Percentiles rank a stretch among this genome's conserved stretches.
Conservation (phyloP, 2,329 filamentous ascomycete genomes). For the Hymenoscyphus infarciens region DNA sequence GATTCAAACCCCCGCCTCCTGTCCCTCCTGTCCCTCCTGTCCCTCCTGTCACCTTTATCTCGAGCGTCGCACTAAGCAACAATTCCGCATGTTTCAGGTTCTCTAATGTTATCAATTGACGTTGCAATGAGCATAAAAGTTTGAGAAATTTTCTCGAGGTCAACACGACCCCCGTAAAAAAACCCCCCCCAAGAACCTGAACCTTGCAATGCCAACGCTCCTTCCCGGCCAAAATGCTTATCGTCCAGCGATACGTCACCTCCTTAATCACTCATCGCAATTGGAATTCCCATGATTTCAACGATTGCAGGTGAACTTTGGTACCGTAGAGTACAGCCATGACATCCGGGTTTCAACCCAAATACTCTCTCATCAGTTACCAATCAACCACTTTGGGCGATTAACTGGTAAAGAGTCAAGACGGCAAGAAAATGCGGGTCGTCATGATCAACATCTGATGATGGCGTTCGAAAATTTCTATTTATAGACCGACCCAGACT, state of each 20-base stretch:
- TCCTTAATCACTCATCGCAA: not conserved
- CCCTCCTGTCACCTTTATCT: not conserved
- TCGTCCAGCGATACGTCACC: constrained; percentile 1
- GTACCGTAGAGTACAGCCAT: too few relatives aligned
- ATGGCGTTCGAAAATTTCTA: not conserved
- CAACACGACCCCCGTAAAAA: not conserved
- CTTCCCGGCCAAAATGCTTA: not conserved
- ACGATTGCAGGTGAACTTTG: not conserved
- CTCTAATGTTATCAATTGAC: not conserved
- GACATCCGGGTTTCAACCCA: not conserved
- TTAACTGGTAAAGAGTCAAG: not conserved
- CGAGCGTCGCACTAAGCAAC: not conserved
- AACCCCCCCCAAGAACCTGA: not conserved
- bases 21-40: too few relatives aligned
- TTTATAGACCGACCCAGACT: not conserved
- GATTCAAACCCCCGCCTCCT: not conserved
- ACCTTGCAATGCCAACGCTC: not conserved
- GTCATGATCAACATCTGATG: constrained; percentile 2
- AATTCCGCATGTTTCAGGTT: not conserved
- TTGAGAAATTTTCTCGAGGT: not conserved
- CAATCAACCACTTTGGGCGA: not conserved
- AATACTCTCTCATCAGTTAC: not conserved
- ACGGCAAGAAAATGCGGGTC: not conserved
- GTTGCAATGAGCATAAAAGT: not conserved
- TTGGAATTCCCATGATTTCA: not conserved